A percentile compares a stretch with the other conserved stretches of the same genome.
phyloP scores from a whole-genome alignment of 163 green algal genomes.

The Prototheca wickerhamii region DNA sequence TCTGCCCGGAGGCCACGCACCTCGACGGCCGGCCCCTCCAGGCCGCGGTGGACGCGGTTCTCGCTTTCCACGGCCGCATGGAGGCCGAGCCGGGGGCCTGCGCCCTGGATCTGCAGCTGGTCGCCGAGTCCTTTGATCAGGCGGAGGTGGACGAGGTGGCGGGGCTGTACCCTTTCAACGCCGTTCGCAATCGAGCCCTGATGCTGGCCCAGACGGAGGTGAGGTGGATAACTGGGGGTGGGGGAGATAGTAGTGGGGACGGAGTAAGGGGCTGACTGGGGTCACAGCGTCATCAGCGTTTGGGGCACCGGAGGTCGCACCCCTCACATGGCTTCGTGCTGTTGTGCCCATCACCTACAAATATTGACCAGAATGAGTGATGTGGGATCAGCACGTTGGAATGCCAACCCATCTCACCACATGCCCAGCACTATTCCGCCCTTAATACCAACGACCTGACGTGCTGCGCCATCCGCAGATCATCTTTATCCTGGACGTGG shows the following conservation, averaged over 20 bases:
- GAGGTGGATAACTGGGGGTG: too few relatives aligned
- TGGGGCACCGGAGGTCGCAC: too few relatives aligned
- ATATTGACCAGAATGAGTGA: too few relatives aligned
- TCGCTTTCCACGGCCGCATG: conserved; percentile 11
- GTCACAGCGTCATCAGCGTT: too few relatives aligned
- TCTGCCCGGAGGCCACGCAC: background rate
- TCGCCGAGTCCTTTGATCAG: conserved; percentile 27
- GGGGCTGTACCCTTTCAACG: conserved; percentile 47
- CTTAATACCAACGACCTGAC: background rate
- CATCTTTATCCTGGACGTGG: conserved; percentile 46
- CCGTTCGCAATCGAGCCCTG: conserved; percentile 45
- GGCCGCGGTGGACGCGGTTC: background rate
- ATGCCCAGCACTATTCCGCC: background rate
- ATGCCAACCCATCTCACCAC: too few relatives aligned
- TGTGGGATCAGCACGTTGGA: too few relatives aligned
- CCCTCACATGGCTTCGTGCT: background rate
- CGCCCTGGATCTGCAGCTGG: conserved; percentile 34
- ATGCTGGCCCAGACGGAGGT: conserved; percentile 35
- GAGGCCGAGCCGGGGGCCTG: conserved; percentile 18
- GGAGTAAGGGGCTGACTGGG: background rate
- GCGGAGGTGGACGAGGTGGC: too few relatives aligned
- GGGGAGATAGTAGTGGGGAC: background rate
- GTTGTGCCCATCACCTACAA: background rate
- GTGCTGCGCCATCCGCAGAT: conserved; percentile 9
- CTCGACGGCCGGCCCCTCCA: background rate